Conservation (phyloP, 2,329 filamentous ascomycete species). For the Botrytis fabae region DNA sequence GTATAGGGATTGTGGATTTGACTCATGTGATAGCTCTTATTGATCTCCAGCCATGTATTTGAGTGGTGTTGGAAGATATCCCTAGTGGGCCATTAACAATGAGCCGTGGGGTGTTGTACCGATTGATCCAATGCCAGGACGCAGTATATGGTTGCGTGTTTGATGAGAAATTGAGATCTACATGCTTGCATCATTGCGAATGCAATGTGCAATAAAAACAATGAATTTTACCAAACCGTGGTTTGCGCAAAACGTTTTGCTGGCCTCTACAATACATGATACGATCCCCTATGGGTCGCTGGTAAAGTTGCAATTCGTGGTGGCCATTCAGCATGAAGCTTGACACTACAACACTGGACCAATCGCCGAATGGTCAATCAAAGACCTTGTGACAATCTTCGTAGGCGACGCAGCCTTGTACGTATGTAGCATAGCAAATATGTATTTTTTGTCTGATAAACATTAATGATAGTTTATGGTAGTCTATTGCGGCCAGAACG, state of each 20-base stretch:
- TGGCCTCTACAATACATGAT: not conserved
- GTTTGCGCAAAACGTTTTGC: not conserved
- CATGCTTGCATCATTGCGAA: not conserved
- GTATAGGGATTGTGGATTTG: too few species aligned
- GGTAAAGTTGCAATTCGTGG: not conserved
- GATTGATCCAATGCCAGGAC: not conserved
- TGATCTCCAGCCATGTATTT: not conserved
- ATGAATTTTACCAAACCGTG: not conserved
- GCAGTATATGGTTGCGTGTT: not conserved
- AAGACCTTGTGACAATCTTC: not conserved
- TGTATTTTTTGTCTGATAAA: not conserved
- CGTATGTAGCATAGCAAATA: not conserved
- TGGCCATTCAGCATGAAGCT: not conserved
- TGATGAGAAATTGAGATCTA: not conserved
- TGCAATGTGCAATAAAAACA: not conserved
- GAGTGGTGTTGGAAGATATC: not conserved
- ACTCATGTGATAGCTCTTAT: not conserved
- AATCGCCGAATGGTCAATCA: not conserved
- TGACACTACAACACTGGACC: not conserved
- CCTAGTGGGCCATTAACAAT: not conserved
- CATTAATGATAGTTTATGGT: not conserved
- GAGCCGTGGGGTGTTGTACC: not conserved
- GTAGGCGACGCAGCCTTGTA: not conserved
- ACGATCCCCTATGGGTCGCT: not conserved
- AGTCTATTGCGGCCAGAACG: not conserved